phyloP scores from a whole-genome alignment of 2,329 filamentous ascomycete genomes.

The Calonectria naviculata region DNA sequence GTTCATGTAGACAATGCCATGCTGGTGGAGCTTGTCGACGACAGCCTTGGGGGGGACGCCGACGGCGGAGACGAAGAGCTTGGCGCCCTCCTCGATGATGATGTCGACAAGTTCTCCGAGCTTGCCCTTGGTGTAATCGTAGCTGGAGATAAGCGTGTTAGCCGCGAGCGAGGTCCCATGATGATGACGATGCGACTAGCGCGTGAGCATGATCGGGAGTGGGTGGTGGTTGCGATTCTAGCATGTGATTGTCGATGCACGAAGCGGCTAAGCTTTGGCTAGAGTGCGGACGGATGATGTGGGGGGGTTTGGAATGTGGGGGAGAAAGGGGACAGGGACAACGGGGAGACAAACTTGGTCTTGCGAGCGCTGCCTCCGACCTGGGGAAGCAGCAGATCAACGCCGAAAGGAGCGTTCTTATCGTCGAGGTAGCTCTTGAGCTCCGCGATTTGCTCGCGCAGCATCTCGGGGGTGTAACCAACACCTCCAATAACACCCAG shows the following conservation, averaged over 20 bases:
- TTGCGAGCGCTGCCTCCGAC: slow-evolving; percentile 94
- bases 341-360: slow-evolving; percentile 74
- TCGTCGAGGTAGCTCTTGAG: slow-evolving; percentile 88
- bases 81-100: slow-evolving; percentile 90
- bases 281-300: background rate
- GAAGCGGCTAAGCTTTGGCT: slow-evolving; percentile 2
- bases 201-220: background rate
- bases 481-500: slow-evolving; percentile 96
- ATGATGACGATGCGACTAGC: slow-evolving; percentile 5
- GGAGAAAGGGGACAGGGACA: background rate
- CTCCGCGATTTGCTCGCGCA: slow-evolving; percentile 93
- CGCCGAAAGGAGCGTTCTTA: slow-evolving; percentile 95
- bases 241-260: slow-evolving; percentile 35
- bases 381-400: slow-evolving; percentile 93
- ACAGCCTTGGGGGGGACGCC: slow-evolving; percentile 90
- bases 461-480: slow-evolving; percentile 97
- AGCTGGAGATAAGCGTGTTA: slow-evolving; percentile 66
- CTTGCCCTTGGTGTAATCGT: slow-evolving; percentile 99
- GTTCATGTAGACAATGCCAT: slow-evolving; percentile 98
- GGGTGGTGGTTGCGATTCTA: slow-evolving; percentile 13
- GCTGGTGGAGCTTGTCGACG: slow-evolving; percentile 89
- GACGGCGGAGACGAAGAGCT: slow-evolving; percentile 96
- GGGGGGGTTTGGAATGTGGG: slow-evolving; percentile 9
- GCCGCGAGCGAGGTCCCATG: slow-evolving; percentile 13
- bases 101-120: slow-evolving; percentile 90